Evolutionary conservation across 495 filamentous ascomycete species (phyloP), one percentile per base, ranked within the genome.

Genomic region (Aspergillus mulundensis): DNA sequence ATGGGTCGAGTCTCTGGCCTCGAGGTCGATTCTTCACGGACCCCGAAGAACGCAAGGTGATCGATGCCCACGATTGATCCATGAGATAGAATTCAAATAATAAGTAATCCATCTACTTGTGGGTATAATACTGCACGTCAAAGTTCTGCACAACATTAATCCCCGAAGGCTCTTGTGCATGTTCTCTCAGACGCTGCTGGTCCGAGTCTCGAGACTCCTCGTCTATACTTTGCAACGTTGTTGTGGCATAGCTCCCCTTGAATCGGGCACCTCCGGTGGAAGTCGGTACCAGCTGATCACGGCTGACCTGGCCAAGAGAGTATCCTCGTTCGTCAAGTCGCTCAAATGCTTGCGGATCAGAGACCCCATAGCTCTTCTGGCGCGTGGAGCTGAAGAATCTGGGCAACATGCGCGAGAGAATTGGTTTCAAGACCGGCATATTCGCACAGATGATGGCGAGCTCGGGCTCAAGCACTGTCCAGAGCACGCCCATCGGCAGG

Each of bases 381-480:
- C 12, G 7, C 12, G 32, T 36, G 11, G 32, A 36, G 11, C 32
- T 15, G 32, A 36, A 36, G 8, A 36, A 36, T 2, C 32, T 7
- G 12, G 60, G 60, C 10, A 50, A 30, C 19, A 58, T 39, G 15
- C 34, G n/a, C 0, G 55, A 25, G 16, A 62, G 38, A 11, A 55
- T 47, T 5, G 45, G 54, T 23, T 50, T 49, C 6, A 62, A 25
- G 18, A 62, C 20, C 25, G 61, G 61, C 0, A 64, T 23, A 23
- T 64, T 64, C 1, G 34, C 50, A 0, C 49, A 32, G 34, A 64
- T 24, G 19, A 64, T 58, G 18, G 61, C 58, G 20, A 64, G 50
- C 34, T 64, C 50, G 23, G 50, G 45, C 34, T 64, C 61, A 15
- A 64, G 21, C 1, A 60, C 47, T 8, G 38, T 64, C 61, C 57